A percentile compares a stretch with the other conserved stretches of the same genome.
phyloP scores from a whole-genome alignment of 805 yeast species.

The Ogataea wickerhamii region DNA sequence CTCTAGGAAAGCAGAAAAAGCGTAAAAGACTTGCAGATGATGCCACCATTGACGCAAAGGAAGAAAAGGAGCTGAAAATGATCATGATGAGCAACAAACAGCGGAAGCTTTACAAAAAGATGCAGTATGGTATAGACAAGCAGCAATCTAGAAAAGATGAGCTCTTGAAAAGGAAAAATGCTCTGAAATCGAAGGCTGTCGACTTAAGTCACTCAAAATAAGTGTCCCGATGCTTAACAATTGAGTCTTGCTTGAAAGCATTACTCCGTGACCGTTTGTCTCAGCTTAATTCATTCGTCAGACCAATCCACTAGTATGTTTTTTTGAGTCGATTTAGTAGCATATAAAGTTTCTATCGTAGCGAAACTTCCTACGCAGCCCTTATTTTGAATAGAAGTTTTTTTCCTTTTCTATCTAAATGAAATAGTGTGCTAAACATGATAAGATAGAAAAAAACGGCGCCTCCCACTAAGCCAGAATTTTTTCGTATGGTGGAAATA shows the following conservation, averaged over 20 bases:
- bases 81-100: slow-evolving; percentile 98
- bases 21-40: slow-evolving; percentile 42
- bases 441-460: background rate
- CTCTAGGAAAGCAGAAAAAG: slow-evolving; percentile 35
- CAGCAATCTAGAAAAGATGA: slow-evolving; percentile 72
- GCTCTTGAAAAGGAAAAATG: slow-evolving; percentile 63
- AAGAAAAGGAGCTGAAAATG: slow-evolving; percentile 88
- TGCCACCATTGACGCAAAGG: slow-evolving; percentile 45
- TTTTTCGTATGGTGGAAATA: background rate
- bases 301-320: too few relatives aligned
- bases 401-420: too few relatives aligned
- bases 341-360: too few relatives aligned
- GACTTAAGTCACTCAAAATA: background rate
- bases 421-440: background rate
- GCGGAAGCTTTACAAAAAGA: slow-evolving; percentile 87
- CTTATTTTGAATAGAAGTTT: too few relatives aligned
- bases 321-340: too few relatives aligned
- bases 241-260: too few relatives aligned
- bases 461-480: background rate
- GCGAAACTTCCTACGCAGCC: too few relatives aligned
- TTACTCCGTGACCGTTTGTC: too few relatives aligned
- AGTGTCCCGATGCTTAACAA: too few relatives aligned
- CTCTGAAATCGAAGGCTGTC: slow-evolving; percentile 55
- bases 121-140: slow-evolving; percentile 87
- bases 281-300: too few relatives aligned